Evolutionary conservation across 2,329 filamentous ascomycete genomes (phyloP), one percentile per base, ranked within the genome.

Genomic region (Trichoderma simmonsii): DNA sequence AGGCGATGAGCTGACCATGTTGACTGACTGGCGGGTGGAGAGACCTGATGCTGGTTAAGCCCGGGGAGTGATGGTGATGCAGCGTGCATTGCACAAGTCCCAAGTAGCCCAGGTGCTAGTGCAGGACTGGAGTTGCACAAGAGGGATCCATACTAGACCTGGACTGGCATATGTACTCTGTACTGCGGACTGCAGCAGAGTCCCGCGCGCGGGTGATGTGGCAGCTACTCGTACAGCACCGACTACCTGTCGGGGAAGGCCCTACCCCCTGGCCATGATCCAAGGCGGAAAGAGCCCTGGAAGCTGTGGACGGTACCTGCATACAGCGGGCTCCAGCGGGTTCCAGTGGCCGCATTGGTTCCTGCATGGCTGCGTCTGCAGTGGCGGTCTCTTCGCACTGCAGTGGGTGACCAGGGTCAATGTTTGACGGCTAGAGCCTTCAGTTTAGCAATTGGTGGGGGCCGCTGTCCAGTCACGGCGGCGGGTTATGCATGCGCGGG

Each of bases 291-390:
- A 26, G 68, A 63, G 68, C 66, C 66, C 66, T 69, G 56, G 48
- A 32, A 39, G 66, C 34, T 64, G 69, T 65, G 69, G 36, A 15
- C 61, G 60, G 69, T 71, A 71, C 69, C 69, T 71, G 69, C 69
- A 71, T 71, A 71, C 61, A 28, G 60, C 54, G 34, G 61, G 68
- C 26, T 71, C 69, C 69, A 61, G 61, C 54, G 34, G 61, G 68
- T 48, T 71, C 69, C 69, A 61, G 51, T 71, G 69, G 69, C 60
- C 51, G 69, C 69, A 59, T 64, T 70, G 60, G 69, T 71, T 71
- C 69, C 69, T 71, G 69, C 69, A 71, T 71, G 61, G 61, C 69
- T 71, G 69, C 60, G 51, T 48, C 69, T 71, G 60, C 61, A 71
- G 69, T 71, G 69, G 69, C 69, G 69, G 69, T 65, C 69, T 71